Evolutionary conservation across 495 filamentous ascomycete species (phyloP), one percentile per base, ranked within the genome.

Genomic region (Massariosphaeria phaeospora): DNA sequence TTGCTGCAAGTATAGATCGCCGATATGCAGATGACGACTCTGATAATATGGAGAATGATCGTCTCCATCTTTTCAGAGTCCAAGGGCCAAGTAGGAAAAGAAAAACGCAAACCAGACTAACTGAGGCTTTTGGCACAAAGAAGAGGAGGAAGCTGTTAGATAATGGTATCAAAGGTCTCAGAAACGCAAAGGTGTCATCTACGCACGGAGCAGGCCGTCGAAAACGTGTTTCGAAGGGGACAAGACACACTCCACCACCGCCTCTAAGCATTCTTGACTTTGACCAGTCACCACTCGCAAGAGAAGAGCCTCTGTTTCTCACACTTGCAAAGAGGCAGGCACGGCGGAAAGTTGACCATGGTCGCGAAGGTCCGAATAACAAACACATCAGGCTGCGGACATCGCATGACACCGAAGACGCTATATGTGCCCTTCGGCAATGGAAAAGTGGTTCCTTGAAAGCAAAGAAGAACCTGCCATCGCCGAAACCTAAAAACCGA

Each of bases 351-450:
- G 62, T 59, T 33, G 83, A 87, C 56, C 64, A 75, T 52, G 91
- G 88, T 6, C 82, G 85, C 62, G 78, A 83, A 49, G 88, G 83
- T 44, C 89, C 89, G n/a, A 76, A 79, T 4, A 74, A 68, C 27
- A 98, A 96, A 66, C 69, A 80, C 26, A 79, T 98, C 43, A 72
- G 80, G 27, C 67, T 98, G 6, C 83, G 81, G 29, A 91, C 81
- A 23, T 75, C 74, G 20, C 63, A 71, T 13, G 91, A 96, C 61
- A 95, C 87, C 6, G 69, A 80, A 20, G 93, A 96, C 65, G 85
- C 82, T 0, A 81, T 83, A 39, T 69, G 72, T 12, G 73, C 81
- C 11, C 70, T 98, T 41, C 73, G 71, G 18, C 77, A 85, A 49
- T 98, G 93, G 93, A 84, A 80, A 63, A 75, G 73, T 53, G 90